Conservation (phyloP, 2,329 filamentous ascomycete species). For the Macrophomina pseudophaseolina region DNA sequence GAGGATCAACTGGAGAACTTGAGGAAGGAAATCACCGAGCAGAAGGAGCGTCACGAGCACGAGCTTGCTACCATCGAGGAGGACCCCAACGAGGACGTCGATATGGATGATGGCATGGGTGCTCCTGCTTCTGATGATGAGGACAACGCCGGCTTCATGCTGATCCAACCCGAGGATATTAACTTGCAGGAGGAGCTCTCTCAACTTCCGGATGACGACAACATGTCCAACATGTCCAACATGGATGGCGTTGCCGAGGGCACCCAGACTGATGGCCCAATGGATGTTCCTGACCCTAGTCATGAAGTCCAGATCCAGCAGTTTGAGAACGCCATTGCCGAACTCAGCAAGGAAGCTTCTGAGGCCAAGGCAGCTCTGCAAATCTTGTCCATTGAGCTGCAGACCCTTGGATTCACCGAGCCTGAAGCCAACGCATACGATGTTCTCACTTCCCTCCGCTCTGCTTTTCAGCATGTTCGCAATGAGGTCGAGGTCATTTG, state of each 20-base stretch:
- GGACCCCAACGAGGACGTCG: conserved; percentile 30
- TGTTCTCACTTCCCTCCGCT: conserved; percentile 48
- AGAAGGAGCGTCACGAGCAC: conserved; percentile 31
- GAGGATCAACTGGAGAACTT: conserved; percentile 38
- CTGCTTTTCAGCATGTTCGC: conserved; percentile 48
- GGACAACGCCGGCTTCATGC: conserved; percentile 33
- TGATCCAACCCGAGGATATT: conserved; percentile 42
- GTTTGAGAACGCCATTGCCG: conserved; percentile 48
- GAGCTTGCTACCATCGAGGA: conserved; percentile 27
- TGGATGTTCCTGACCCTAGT: conserved; percentile 29
- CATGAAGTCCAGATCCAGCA: conserved; percentile 37
- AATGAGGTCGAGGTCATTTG: conserved; percentile 47
- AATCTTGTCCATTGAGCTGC: conserved; percentile 50
- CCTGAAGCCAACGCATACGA: conserved; percentile 37
- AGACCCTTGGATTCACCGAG: conserved; percentile 48
- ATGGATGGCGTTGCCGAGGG: conserved; percentile 12
- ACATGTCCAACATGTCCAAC: not conserved
- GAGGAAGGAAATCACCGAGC: conserved; percentile 41
- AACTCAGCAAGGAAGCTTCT: conserved; percentile 44
- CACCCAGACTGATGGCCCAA: conserved; percentile 28
- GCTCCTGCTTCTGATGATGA: conserved; percentile 34
- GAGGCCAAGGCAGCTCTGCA: conserved; percentile 48
- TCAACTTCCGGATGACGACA: conserved; percentile 6
- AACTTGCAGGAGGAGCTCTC: conserved; percentile 38
- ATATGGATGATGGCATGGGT: conserved; percentile 30